These are phyloP conservation scores for Tetraselmis striata DNA, from an alignment of 139 green algal species.

Conservation along the genomic window DNA sequence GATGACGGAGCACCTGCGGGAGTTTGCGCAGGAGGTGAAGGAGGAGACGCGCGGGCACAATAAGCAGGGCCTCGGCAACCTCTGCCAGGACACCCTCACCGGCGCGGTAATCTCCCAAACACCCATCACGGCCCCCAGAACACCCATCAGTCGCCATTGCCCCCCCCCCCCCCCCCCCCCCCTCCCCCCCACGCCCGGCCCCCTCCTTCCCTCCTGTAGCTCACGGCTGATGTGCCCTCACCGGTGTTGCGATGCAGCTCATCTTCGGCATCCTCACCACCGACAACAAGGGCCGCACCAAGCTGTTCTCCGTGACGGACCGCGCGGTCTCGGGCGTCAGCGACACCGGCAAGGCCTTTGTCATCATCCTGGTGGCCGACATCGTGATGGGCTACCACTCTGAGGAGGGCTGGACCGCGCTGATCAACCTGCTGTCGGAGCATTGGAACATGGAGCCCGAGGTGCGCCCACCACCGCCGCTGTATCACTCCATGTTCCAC, in stretches of 20 bases:
- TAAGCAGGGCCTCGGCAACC: slow-evolving; percentile 37
- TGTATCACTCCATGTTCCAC: too few species aligned
- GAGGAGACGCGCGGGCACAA: slow-evolving; percentile 61
- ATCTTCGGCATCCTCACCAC: neutral
- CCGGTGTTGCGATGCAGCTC: too few species aligned
- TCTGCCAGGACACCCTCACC: neutral
- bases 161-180: too few species aligned
- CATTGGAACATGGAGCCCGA: slow-evolving; percentile 76
- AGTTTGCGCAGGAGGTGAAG: slow-evolving; percentile 40
- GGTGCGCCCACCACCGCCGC: too few species aligned
- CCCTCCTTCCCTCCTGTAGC: too few species aligned
- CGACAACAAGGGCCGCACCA: slow-evolving; percentile 19
- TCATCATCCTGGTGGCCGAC: slow-evolving; percentile 82
- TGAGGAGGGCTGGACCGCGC: slow-evolving; percentile 84
- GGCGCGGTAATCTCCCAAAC: neutral
- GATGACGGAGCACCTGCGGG: slow-evolving; percentile 51
- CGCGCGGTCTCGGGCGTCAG: slow-evolving; percentile 73
- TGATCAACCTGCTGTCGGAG: slow-evolving; percentile 58
- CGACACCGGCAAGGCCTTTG: slow-evolving; percentile 87
- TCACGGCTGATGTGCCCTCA: too few species aligned
- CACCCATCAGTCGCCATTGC: too few species aligned
- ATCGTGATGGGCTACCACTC: slow-evolving; percentile 89
- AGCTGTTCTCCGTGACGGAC: slow-evolving; percentile 55
- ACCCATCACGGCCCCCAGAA: too few species aligned
- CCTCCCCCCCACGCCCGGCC: too few species aligned